These are phyloP conservation scores for Phytophthora citricola DNA, from an alignment of 352 stramenopile species.

Conservation along the genomic window DNA sequence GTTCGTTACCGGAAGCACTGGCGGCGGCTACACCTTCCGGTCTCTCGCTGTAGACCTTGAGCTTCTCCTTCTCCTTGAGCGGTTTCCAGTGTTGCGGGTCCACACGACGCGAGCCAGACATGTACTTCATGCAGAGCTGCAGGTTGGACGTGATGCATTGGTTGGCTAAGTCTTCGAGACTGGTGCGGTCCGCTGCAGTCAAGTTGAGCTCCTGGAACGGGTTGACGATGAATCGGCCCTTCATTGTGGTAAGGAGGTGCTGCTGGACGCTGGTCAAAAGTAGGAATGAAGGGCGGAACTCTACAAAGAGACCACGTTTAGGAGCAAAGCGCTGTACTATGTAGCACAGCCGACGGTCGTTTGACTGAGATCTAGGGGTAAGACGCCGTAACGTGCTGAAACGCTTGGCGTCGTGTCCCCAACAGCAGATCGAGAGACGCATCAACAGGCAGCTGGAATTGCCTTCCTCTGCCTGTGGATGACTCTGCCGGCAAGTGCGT, in stretches of 20 bases:
- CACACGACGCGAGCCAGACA: not conserved
- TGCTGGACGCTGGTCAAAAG: constrained; percentile 8
- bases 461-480: constrained; percentile 12
- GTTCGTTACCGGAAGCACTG: constrained; percentile 6
- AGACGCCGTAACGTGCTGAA: not conserved
- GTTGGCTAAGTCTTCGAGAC: constrained; percentile 4
- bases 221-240: constrained; percentile 16
- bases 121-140: constrained; percentile 6
- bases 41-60: constrained; percentile 17
- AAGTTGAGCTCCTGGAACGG: constrained; percentile 16
- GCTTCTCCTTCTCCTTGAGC: constrained; percentile 14
- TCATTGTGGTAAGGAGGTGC: not conserved
- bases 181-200: constrained; percentile 2
- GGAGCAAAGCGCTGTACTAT: constrained; percentile 1
- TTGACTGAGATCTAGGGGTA: not conserved
- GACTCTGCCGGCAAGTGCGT: constrained; percentile 22
- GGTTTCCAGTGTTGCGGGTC: constrained; percentile 15
- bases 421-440: constrained; percentile 1
- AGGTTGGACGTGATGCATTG: constrained; percentile 12
- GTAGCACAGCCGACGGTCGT: constrained; percentile 15
- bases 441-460: constrained; percentile 10
- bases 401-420: not conserved
- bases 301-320: constrained; percentile 1
- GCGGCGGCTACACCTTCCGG: constrained; percentile 7
- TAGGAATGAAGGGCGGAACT: constrained; percentile 20